These are phyloP conservation scores for Syzygium aqueum DNA, from an alignment of 345 rosid species.

Conservation along the genomic window DNA sequence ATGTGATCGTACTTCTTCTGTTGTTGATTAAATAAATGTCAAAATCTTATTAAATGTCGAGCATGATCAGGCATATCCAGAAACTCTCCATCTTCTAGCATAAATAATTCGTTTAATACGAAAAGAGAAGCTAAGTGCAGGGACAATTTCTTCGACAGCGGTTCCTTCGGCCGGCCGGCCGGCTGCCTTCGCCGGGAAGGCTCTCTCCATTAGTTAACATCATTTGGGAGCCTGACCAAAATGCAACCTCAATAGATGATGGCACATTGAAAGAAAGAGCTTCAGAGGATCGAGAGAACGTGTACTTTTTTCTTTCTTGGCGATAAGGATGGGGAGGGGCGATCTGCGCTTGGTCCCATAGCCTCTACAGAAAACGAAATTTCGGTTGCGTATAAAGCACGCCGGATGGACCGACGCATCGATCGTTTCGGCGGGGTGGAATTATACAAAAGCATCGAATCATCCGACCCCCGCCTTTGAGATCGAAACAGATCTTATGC, in stretches of 20 bases:
- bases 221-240: neutral
- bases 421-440: neutral
- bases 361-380: neutral
- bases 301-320: neutral
- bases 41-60: neutral
- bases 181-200: neutral
- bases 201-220: neutral
- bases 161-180: neutral
- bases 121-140: neutral
- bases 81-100: neutral
- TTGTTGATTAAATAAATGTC: neutral
- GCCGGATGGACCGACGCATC: neutral
- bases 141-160: neutral
- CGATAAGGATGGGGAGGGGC: neutral
- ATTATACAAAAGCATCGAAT: neutral
- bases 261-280: neutral
- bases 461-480: neutral
- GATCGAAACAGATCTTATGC: neutral
- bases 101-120: neutral
- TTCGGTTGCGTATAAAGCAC: neutral
- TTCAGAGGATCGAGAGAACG: neutral
- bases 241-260: neutral
- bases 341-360: neutral
- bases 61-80: neutral
- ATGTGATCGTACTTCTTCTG: neutral